Percentiles rank a stretch among this genome's conserved stretches.
These are phyloP conservation scores for Yamadazyma dendronema DNA, from an alignment of 1,139 yeast species.

Conservation along the genomic window DNA sequence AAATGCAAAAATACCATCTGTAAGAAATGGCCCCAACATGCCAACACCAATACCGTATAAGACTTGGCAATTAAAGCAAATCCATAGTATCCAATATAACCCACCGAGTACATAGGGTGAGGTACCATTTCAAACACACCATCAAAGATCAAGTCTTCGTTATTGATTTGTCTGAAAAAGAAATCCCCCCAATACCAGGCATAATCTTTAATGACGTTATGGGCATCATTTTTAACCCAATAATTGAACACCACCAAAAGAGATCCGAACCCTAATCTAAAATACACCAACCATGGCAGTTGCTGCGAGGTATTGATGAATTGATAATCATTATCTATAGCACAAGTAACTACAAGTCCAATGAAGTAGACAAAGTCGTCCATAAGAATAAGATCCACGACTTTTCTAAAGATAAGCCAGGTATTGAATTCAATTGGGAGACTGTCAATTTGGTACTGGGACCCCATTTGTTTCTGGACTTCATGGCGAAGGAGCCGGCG, in stretches of 20 bases:
- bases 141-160: slow-evolving; percentile 77
- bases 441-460: slow-evolving; percentile 47
- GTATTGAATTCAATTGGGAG: slow-evolving; percentile 81
- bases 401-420: slow-evolving; percentile 78
- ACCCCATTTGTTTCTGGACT: slow-evolving; percentile 62
- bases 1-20: slow-evolving; percentile 76
- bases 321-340: slow-evolving; percentile 42
- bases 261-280: slow-evolving; percentile 44
- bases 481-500: slow-evolving; percentile 44
- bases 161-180: slow-evolving; percentile 74
- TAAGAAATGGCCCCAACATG: slow-evolving; percentile 73
- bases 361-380: slow-evolving; percentile 80
- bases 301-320: slow-evolving; percentile 31
- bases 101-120: slow-evolving; percentile 92
- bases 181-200: slow-evolving; percentile 98
- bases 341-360: slow-evolving; percentile 63
- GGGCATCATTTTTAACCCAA: slow-evolving; percentile 90
- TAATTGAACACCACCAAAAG: slow-evolving; percentile 65
- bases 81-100: slow-evolving; percentile 86
- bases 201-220: slow-evolving; percentile 82
- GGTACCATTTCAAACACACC: slow-evolving; percentile 93
- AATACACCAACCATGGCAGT: slow-evolving; percentile 31
- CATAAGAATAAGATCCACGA: slow-evolving; percentile 83
- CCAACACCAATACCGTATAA: slow-evolving; percentile 67
- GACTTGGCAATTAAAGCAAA: slow-evolving; percentile 77